phyloP scores from a whole-genome alignment of 2,329 filamentous ascomycete species.

The Aaosphaeria pasadenensis region DNA sequence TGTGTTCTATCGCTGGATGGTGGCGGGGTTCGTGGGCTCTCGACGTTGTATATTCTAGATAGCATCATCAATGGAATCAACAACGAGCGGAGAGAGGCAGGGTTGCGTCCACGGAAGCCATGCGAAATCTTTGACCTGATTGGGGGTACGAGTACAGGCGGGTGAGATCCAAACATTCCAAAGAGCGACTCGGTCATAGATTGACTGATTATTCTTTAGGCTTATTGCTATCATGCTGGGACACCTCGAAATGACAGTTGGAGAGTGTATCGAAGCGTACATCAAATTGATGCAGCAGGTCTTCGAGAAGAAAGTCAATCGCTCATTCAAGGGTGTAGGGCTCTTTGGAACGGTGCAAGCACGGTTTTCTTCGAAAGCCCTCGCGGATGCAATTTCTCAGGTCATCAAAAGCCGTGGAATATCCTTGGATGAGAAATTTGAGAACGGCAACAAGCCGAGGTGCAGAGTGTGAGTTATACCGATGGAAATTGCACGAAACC shows the following conservation, averaged over 20 bases:
- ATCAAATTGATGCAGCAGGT: background rate
- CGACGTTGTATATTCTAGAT: constrained; percentile 14
- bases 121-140: constrained; percentile 19
- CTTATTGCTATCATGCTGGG: constrained; percentile 12
- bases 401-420: constrained; percentile 1
- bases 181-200: too few relatives aligned
- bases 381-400: constrained; percentile 2
- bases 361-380: constrained; percentile 4
- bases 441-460: constrained; percentile 2
- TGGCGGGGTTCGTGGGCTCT: constrained; percentile 17
- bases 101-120: constrained; percentile 9
- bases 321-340: background rate
- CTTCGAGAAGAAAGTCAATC: background rate
- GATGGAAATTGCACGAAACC: background rate
- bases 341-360: constrained; percentile 2
- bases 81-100: constrained; percentile 3
- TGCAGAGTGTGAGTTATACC: constrained; percentile 4
- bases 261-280: constrained; percentile 9
- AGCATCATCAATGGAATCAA: constrained; percentile 11
- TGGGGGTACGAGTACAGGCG: constrained; percentile 15
- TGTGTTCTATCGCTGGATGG: constrained; percentile 19
- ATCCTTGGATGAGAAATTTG: background rate
- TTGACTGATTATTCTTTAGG: constrained; percentile 1
- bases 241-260: constrained; percentile 8
- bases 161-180: constrained; percentile 1